Evolutionary conservation across 495 filamentous ascomycete species (phyloP), one percentile per base, ranked within the genome.

Genomic region (Neurospora tetrasperma): DNA sequence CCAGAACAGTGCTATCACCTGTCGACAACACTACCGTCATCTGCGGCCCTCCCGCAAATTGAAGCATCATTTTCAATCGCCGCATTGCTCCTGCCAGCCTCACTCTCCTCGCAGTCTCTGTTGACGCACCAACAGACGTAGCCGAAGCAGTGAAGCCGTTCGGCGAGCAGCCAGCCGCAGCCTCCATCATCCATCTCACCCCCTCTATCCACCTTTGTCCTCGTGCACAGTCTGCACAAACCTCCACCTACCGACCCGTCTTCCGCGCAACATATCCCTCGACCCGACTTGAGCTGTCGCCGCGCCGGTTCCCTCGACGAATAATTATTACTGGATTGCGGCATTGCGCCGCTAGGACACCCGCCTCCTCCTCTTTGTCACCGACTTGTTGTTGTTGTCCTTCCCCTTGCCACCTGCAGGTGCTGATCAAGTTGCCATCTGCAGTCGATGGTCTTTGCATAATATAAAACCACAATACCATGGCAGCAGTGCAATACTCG

Each of bases 401-500:
- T 31, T 40, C 48, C 14, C 18, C 42, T 71, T 23, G 14, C 10
- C 35, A 42, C 31, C 69, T 42, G 20, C 68, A 69, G 70, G 59
- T 76, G 70, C 59, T 40, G 38, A 46, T 46, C 20, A 46, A 43
- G 69, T 39, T 66, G 27, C 54, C 54, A 66, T 7, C 54, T 66
- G 35, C 42, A 72, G 46, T 70, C 42, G 73, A 71, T 79, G 79
- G 71, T 76, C 71, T 76, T 71, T 77, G 69, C 78, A 70, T 77
- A 76, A 77, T 43, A 42, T 68, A 18, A 62, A 73, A 41, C 69
- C 73, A 77, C 72, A 70, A 79, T 39, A 69, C 71, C 73, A 87
- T 87, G 85, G 83, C 82, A 72, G 76, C 79, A 66, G 54, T 66
- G 74, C 88, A 89, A 84, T 99, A 99, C 83, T 87, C 90, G 72